These are phyloP conservation scores for Globisporangium sylvaticum DNA, from an alignment of 352 stramenopile genomes.

Conservation along the genomic window DNA sequence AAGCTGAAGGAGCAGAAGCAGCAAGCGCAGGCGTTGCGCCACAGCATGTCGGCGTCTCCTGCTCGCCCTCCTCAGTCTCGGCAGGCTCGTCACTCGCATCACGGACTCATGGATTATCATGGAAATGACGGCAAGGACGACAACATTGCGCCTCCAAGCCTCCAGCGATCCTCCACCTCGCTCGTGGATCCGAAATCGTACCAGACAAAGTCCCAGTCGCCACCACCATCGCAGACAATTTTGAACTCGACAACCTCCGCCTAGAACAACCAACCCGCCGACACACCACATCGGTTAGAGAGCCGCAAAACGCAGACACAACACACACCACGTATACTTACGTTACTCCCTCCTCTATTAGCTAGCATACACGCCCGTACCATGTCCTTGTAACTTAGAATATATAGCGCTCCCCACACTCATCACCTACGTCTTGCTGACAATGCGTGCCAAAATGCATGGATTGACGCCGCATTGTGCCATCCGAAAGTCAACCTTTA, in stretches of 20 bases:
- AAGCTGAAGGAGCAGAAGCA: slow-evolving; percentile 24
- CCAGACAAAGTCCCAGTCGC: background rate
- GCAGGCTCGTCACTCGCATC: slow-evolving; percentile 14
- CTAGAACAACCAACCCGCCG: background rate
- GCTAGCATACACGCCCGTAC: background rate
- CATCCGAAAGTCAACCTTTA: no score
- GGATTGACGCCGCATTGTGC: no score
- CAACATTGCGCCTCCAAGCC: background rate
- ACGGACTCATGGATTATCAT: slow-evolving; percentile 8
- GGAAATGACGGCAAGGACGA: background rate
- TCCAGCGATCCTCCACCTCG: slow-evolving; percentile 1
- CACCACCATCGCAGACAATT: background rate
- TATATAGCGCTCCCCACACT: background rate
- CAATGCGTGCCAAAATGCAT: no score
- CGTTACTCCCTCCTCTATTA: no score
- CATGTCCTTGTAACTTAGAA: slow-evolving; percentile 10
- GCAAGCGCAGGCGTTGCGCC: slow-evolving; percentile 12
- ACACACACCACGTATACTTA: background rate
- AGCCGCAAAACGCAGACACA: background rate
- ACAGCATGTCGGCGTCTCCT: slow-evolving; percentile 15
- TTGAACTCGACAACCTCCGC: slow-evolving; percentile 11
- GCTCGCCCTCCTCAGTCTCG: slow-evolving; percentile 6
- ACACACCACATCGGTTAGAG: background rate
- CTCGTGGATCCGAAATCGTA: background rate
- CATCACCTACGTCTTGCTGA: background rate